Conservation (phyloP, 352 stramenopile species). For the Thraustochytrium sp. region DNA sequence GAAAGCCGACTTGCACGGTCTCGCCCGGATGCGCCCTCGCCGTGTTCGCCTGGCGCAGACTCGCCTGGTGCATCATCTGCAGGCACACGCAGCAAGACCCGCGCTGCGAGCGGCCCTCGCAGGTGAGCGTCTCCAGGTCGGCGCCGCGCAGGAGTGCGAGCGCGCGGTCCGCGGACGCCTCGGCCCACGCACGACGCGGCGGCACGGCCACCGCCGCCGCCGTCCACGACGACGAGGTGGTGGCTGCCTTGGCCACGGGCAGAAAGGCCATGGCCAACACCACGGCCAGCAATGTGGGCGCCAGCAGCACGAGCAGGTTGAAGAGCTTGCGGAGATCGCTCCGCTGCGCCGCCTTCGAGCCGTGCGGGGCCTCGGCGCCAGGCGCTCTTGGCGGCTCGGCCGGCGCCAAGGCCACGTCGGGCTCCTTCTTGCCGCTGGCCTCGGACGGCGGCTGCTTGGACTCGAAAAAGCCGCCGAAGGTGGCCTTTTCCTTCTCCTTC, state of each 20-base stretch:
- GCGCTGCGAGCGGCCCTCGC: neutral
- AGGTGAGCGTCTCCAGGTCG: neutral
- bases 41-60: neutral
- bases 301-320: neutral
- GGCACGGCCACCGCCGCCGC: no score
- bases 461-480: neutral
- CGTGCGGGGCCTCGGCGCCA: neutral
- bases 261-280: neutral
- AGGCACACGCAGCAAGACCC: slow-evolving; percentile 30
- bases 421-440: neutral
- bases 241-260: neutral
- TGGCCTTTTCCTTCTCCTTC: slow-evolving; percentile 1
- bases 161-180: neutral
- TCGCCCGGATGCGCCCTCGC: no score
- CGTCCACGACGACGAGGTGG: no score
- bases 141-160: neutral
- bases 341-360: neutral
- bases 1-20: neutral
- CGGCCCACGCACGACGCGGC: no score
- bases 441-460: neutral
- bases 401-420: neutral
- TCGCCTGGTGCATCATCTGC: slow-evolving; percentile 1
- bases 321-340: neutral
- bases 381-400: neutral
- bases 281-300: neutral